Evolutionary conservation across 1,284 basidiomycete species (phyloP), one percentile per base, ranked within the genome.

Genomic region (Pterulicium gracile): DNA sequence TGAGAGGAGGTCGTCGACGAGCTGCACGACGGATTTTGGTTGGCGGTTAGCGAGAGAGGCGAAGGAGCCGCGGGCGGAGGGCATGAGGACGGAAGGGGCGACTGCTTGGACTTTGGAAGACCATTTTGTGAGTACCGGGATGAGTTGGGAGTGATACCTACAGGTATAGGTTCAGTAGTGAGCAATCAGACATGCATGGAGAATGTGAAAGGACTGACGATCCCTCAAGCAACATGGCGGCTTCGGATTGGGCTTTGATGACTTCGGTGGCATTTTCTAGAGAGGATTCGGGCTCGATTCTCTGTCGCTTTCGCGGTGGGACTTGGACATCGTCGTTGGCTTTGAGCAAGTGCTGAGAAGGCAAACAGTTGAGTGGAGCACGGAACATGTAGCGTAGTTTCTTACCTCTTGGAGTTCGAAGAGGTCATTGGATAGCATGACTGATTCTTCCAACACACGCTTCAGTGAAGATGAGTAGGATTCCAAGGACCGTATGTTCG

Each of bases 61-160:
- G 60, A 88, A 88, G 3, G 81, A 66, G 48, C 76, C 79, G 13
- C 77, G 72, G 45, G 77, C 81, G 5, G 79, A 77, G 36, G 80
- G 79, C 13, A 88, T 66, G 42, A 96, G 71, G 24, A 77, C 76
- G 2, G 79, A 79, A 4, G 86, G 81, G 0, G 89, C 79, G 3
- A 94, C 91, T 0, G 91, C 87, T 57, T 93, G 88, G 42, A 96
- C 87, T 66, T 96, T 97, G 24, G 83, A 73, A 4, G 88, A 92
- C 93, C 93, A 97, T 65, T 96, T 96, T 43, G 73, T 67, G 15
- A 97, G 72, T 1, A 88, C 90, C 48, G 80, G 77, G 34, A 90
- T 61, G 13, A 88, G 68, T 53, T 81, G 68, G 1, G 78, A 71
- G 56, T 90, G 88, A 46, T 77, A 76, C 32, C 79, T 83, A 45